Evolutionary conservation across 441 rosid genomes (phyloP).

Genomic region (Bocquillonia castaneifolia): DNA sequence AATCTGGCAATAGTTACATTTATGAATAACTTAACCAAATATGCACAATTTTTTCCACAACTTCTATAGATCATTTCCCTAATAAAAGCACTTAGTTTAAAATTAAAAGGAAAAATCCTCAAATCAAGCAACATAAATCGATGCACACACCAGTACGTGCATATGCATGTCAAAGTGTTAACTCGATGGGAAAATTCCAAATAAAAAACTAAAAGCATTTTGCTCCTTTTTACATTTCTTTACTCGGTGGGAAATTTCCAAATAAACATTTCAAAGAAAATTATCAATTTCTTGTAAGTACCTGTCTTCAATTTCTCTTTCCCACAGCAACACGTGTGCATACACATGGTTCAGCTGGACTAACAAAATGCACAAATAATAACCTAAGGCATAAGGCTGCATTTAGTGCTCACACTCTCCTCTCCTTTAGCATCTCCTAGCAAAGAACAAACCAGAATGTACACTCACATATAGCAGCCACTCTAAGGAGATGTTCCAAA

Average conservation of each 20-base stretch:
- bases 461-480: background rate
- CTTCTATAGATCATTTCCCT: background rate
- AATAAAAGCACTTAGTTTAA: background rate
- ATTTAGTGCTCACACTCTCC: too few relatives aligned
- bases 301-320: background rate
- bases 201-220: background rate
- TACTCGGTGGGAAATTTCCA: background rate
- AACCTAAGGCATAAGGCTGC: background rate
- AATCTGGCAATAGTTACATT: too few relatives aligned
- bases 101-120: background rate
- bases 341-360: background rate
- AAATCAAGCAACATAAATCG: background rate
- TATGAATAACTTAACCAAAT: background rate
- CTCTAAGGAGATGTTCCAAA: background rate
- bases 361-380: slow-evolving; percentile 1
- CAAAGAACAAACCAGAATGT: background rate
- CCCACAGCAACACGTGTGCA: background rate
- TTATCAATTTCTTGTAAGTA: background rate
- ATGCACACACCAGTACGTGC: background rate
- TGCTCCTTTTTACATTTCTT: background rate
- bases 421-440: background rate
- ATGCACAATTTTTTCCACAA: background rate
- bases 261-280: background rate
- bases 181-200: too few relatives aligned
- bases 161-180: background rate